Conservation (phyloP, 2,329 filamentous ascomycete species). For the Colletotrichum chlorophyti region DNA sequence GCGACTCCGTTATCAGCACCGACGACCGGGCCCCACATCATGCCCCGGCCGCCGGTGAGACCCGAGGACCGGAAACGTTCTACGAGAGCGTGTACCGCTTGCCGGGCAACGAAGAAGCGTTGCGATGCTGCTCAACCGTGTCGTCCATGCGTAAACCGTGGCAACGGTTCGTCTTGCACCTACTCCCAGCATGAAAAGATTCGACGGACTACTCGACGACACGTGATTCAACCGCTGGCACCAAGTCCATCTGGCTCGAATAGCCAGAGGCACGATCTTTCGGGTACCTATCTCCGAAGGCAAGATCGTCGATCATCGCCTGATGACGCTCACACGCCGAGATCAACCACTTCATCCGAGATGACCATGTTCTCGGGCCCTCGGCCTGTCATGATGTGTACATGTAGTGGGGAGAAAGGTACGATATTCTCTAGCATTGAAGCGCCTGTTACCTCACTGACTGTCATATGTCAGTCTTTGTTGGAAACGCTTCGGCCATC, state of each 20-base stretch:
- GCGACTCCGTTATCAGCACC: background rate
- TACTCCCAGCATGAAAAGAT: background rate
- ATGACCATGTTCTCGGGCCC: background rate
- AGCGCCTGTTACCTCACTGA: background rate
- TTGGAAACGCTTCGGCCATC: conserved; percentile 57
- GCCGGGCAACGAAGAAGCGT: conserved; percentile 57
- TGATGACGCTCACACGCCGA: background rate
- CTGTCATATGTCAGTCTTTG: conserved; percentile 44
- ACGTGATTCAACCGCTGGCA: background rate
- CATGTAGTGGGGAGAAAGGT: conserved; percentile 10
- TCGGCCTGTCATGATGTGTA: conserved; percentile 4
- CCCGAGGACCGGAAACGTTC: conserved; percentile 56
- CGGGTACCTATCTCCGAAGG: background rate
- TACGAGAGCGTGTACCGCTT: conserved; percentile 54
- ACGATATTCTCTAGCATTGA: background rate
- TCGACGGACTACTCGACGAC: background rate
- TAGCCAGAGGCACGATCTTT: background rate
- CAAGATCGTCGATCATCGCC: background rate
- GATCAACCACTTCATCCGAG: background rate
- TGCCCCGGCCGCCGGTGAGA: conserved; percentile 59
- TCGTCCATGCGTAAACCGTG: conserved; percentile 9
- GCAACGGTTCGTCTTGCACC: background rate
- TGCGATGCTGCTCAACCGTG: conserved; percentile 57
- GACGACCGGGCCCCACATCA: conserved; percentile 31
- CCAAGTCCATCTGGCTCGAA: background rate